phyloP scores from a whole-genome alignment of 805 yeast species.

The Starmerella sirachaensis region DNA sequence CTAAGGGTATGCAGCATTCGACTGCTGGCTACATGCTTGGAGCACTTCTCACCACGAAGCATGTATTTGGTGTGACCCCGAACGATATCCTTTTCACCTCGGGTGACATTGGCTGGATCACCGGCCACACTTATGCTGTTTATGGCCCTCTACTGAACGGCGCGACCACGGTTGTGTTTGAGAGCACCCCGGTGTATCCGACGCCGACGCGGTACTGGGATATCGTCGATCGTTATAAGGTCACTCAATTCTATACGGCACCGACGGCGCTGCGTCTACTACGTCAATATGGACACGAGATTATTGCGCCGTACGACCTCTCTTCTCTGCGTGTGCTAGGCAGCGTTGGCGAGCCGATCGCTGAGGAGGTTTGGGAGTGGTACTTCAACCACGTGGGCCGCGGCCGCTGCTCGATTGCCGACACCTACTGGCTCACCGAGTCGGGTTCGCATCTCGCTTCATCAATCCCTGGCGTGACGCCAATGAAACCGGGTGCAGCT shows the following conservation, averaged over 20 bases:
- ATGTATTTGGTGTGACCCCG: slow-evolving; percentile 84
- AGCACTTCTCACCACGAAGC: slow-evolving; percentile 81
- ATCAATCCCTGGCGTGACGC: slow-evolving; percentile 87
- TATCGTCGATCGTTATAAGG: slow-evolving; percentile 80
- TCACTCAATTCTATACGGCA: slow-evolving; percentile 94
- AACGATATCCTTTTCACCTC: slow-evolving; percentile 89
- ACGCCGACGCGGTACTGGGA: slow-evolving; percentile 94
- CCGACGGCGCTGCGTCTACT: slow-evolving; percentile 94
- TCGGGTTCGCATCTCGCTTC: slow-evolving; percentile 92
- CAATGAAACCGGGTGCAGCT: slow-evolving; percentile 96
- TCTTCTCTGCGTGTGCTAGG: slow-evolving; percentile 85
- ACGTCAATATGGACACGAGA: slow-evolving; percentile 77
- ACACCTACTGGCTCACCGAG: slow-evolving; percentile 99
- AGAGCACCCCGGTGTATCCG: slow-evolving; percentile 97
- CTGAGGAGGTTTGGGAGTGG: slow-evolving; percentile 98
- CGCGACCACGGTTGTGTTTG: slow-evolving; percentile 85
- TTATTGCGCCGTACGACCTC: slow-evolving; percentile 69
- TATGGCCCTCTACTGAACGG: slow-evolving; percentile 88
- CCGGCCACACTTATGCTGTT: slow-evolving; percentile 92
- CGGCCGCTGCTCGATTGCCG: slow-evolving; percentile 77
- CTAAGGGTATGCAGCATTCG: slow-evolving; percentile 93
- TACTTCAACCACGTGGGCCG: slow-evolving; percentile 87
- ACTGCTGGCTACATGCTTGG: slow-evolving; percentile 93
- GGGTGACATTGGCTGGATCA: slow-evolving; percentile 98
- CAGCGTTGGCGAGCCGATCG: slow-evolving; percentile 97